Evolutionary conservation across 1,284 basidiomycete species (phyloP).

Genomic region (Ganoderma leucocontextum): DNA sequence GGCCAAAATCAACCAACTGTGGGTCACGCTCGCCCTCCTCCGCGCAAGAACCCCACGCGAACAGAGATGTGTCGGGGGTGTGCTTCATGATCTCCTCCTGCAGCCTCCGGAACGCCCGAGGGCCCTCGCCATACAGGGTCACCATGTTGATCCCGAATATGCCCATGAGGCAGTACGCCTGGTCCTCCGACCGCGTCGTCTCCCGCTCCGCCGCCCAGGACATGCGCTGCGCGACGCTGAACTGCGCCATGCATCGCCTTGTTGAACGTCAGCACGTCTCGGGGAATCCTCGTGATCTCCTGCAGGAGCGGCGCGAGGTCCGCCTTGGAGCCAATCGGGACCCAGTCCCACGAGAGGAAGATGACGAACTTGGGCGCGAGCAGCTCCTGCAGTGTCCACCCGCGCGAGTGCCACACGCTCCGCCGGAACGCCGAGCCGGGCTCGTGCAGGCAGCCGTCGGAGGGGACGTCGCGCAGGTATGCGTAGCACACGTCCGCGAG

Average conservation of each 20-base stretch:
- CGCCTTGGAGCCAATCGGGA: background rate
- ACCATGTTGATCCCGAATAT: constrained; percentile 3
- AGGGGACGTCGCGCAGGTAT: background rate
- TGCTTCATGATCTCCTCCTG: constrained; percentile 10
- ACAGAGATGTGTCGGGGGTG: background rate
- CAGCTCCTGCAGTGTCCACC: too few relatives aligned
- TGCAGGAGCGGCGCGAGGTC: background rate
- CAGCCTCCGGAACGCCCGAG: constrained; percentile 1
- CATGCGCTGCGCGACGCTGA: constrained; percentile 10
- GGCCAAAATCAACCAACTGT: background rate
- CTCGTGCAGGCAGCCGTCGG: too few relatives aligned
- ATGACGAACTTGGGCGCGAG: too few relatives aligned
- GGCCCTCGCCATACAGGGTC: constrained; percentile 11
- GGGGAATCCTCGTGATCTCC: background rate
- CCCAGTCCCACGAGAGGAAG: too few relatives aligned
- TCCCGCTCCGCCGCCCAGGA: constrained; percentile 13
- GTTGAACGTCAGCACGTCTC: background rate
- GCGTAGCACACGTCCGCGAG: background rate
- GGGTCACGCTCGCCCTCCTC: background rate
- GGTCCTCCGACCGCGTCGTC: constrained; percentile 12
- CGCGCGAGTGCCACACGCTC: too few relatives aligned
- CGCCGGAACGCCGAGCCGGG: too few relatives aligned
- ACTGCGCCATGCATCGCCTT: background rate
- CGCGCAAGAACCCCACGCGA: background rate
- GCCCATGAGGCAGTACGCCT: constrained; percentile 13